Evolutionary conservation across 306 rosid genomes (phyloP), one percentile per base, ranked within the genome.

Genomic region (Begonia masoniana): DNA sequence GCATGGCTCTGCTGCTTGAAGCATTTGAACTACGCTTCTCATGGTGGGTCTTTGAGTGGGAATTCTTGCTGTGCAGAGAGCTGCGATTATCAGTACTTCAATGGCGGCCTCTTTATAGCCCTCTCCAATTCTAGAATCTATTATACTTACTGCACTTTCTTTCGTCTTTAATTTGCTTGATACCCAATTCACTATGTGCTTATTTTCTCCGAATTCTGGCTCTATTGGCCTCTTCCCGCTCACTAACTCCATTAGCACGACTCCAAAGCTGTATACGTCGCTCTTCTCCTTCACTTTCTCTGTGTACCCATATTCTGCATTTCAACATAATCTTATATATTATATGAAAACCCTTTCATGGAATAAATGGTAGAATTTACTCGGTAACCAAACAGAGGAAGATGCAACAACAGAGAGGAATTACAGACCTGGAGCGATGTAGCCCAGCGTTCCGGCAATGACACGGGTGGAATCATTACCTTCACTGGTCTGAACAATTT

Each of bases 381-480:
- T 21, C 24, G 2, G 24, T 21, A 21, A 1, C 24, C 24, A 21
- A 21, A 21, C 24, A 21, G 24, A 21, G 24, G 24, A 21, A 21
- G 24, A 21, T 2, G 39, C 39, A 31, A 0, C 1, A 7, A 31
- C 39, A 7, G 39, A 31, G 39, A 31, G 39, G 5, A 31, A 31
- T 31, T 31, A 47, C 50, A 31, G 7, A 91, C 99, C 99, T 43
- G 96, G 99, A 52, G 99, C 88, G 3, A 86, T 76, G 68, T 86
- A 91, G 24, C 99, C 99, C 8, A 76, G 75, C 41, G 99, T 71
- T 54, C 99, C 99, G 14, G 94, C 99, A 66, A 91, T 45, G 56
- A 56, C 62, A 10, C 92, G 77, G 56, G 79, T 60, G 2, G 79
- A 64, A 59, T 69, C 63, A 16, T 56, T 65, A 51, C 77, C 85